Conservation (phyloP, 1,284 basidiomycete species). For the Cryptococcus sp. region DNA sequence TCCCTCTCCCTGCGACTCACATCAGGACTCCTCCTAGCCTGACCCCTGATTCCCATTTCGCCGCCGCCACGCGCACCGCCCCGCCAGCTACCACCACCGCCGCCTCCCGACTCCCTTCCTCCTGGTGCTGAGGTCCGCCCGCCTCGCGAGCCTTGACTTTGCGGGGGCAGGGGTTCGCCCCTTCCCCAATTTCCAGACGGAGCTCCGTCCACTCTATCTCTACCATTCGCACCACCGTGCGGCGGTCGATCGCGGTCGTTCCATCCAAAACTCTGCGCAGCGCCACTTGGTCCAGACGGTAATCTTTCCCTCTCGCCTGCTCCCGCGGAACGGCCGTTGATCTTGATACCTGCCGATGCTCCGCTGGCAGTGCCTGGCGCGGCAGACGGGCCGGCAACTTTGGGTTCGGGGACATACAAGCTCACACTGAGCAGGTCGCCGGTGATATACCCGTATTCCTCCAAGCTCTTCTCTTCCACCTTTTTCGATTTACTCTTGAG, state of each 20-base stretch:
- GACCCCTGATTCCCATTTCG: constrained; percentile 16
- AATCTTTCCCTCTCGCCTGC: constrained; percentile 1
- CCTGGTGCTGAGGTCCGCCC: neutral
- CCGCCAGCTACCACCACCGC: constrained; percentile 24
- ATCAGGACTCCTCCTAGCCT: constrained; percentile 1
- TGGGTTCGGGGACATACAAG: constrained; percentile 41
- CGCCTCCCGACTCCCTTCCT: constrained; percentile 7
- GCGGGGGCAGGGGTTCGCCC: constrained; percentile 31
- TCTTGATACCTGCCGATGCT: neutral
- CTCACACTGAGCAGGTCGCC: constrained; percentile 45
- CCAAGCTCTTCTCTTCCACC: constrained; percentile 43
- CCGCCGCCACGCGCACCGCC: constrained; percentile 10
- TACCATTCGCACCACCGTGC: neutral
- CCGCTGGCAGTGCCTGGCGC: constrained; percentile 6
- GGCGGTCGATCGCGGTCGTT: constrained; percentile 14
- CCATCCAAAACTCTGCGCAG: constrained; percentile 21
- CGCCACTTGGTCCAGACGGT: neutral
- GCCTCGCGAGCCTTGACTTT: constrained; percentile 13
- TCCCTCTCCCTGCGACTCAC: constrained; percentile 2
- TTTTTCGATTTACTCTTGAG: constrained; percentile 12
- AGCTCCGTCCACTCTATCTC: constrained; percentile 2
- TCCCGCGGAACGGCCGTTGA: neutral
- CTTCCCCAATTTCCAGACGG: constrained; percentile 22
- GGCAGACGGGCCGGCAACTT: constrained; percentile 6
- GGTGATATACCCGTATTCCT: constrained; percentile 44